Evolutionary conservation across 2,329 filamentous ascomycete species (phyloP).

Genomic region (Colletotrichum liaoningense): DNA sequence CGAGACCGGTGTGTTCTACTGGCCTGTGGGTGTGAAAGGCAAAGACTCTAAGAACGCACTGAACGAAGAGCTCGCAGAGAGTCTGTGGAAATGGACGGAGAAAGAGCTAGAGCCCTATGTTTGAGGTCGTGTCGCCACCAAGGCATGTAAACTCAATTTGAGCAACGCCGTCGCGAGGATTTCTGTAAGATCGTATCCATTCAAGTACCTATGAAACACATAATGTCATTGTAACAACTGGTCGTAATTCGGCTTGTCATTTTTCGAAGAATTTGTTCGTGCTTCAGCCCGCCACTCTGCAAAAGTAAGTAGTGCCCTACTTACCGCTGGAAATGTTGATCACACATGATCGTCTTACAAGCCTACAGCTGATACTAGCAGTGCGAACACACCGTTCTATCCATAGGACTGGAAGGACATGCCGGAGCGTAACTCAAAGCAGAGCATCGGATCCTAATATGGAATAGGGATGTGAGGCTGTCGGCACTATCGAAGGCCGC

Average conservation of each 20-base stretch:
- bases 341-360: background rate
- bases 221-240: background rate
- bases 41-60: constrained; percentile 38
- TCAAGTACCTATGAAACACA: background rate
- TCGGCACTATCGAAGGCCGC: background rate
- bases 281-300: background rate
- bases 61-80: constrained; percentile 43
- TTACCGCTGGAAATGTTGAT: background rate
- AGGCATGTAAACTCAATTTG: background rate
- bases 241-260: background rate
- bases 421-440: background rate
- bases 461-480: background rate
- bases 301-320: too few species aligned
- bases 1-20: constrained; percentile 46
- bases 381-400: background rate
- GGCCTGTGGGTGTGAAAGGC: constrained; percentile 44
- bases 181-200: background rate
- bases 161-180: background rate
- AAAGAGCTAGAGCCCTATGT: constrained; percentile 41
- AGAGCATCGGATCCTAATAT: background rate
- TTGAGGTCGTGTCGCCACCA: background rate
- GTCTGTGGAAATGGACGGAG: constrained; percentile 51
- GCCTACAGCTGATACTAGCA: background rate
- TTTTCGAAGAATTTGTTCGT: background rate
- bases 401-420: background rate